These are phyloP conservation scores for Arxiozyma heterogenica DNA, from an alignment of 1,139 yeast genomes.

Conservation along the genomic window DNA sequence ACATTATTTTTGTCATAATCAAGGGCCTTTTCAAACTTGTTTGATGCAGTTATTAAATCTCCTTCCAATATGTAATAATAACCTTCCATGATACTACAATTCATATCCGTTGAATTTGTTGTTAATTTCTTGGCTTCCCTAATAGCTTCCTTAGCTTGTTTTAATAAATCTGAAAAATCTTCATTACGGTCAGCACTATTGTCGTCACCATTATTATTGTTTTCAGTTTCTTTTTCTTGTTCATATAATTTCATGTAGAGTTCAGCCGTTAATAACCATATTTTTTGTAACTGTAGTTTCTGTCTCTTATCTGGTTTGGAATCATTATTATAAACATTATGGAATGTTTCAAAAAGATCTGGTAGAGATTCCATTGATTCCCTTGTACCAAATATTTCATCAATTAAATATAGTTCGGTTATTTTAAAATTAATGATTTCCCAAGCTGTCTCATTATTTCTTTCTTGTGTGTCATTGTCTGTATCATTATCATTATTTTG, in stretches of 20 bases:
- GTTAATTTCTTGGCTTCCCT: slow-evolving; percentile 53
- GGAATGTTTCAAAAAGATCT: slow-evolving; percentile 53
- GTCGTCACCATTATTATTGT: slow-evolving; percentile 8
- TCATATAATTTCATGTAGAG: slow-evolving; percentile 42
- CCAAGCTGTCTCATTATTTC: slow-evolving; percentile 32
- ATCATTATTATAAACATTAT: slow-evolving; percentile 6
- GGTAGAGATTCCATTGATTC: slow-evolving; percentile 58
- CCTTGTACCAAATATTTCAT: slow-evolving; percentile 50
- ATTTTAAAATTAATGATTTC: slow-evolving; percentile 63
- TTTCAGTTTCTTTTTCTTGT: slow-evolving; percentile 2
- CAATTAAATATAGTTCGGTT: slow-evolving; percentile 66
- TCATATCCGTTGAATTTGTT: slow-evolving; percentile 29
- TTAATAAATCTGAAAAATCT: slow-evolving; percentile 34
- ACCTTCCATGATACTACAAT: slow-evolving; percentile 49
- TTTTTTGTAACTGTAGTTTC: slow-evolving; percentile 36
- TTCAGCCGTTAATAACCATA: slow-evolving; percentile 71
- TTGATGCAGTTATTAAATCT: slow-evolving; percentile 39
- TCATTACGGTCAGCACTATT: slow-evolving; percentile 12
- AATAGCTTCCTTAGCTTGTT: slow-evolving; percentile 64
- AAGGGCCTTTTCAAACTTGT: slow-evolving; percentile 61
- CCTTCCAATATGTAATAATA: slow-evolving; percentile 34
- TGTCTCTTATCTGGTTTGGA: slow-evolving; percentile 10
- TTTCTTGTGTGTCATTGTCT: background rate
- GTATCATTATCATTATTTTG: slow-evolving; percentile 13
- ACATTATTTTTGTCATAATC: slow-evolving; percentile 44